A percentile compares a stretch with the other conserved stretches of the same genome.
phyloP scores from a whole-genome alignment of 352 stramenopile species.

The Phytophthora crassamura region DNA sequence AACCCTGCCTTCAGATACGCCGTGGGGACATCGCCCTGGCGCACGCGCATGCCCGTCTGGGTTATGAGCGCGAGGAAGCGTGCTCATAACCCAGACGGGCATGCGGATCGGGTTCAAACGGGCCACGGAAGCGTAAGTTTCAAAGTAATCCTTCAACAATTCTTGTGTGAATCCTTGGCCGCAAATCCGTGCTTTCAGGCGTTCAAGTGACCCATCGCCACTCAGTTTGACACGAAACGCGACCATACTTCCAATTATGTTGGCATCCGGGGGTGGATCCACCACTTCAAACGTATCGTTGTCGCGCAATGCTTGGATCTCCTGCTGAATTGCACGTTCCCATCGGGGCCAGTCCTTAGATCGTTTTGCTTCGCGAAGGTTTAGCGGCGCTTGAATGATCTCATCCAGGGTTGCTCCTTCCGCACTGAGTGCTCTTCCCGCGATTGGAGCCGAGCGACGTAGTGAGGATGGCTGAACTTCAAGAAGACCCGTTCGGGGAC shows the following conservation, averaged over 20 bases:
- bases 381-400: slow-evolving; percentile 4
- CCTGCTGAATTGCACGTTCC: slow-evolving; percentile 4
- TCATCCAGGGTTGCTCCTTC: background rate
- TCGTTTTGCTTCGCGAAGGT: background rate
- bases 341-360: background rate
- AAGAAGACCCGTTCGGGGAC: background rate
- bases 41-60: slow-evolving; percentile 5
- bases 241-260: slow-evolving; percentile 7
- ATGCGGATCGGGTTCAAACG: slow-evolving; percentile 20
- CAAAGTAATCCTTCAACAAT: slow-evolving; percentile 21
- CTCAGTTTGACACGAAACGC: slow-evolving; percentile 12
- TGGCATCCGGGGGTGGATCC: slow-evolving; percentile 1
- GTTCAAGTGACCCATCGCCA: background rate
- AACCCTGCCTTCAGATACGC: slow-evolving; percentile 19
- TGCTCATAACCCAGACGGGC: too few species aligned
- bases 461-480: background rate
- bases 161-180: slow-evolving; percentile 23
- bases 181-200: slow-evolving; percentile 27
- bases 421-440: slow-evolving; percentile 1
- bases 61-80: slow-evolving; percentile 3
- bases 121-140: slow-evolving; percentile 17
- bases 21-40: slow-evolving; percentile 17
- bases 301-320: background rate
- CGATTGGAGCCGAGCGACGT: background rate
- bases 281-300: slow-evolving; percentile 19